Conservation (phyloP, 1,139 yeast genomes). For the Saccharomyces hybrid region DNA sequence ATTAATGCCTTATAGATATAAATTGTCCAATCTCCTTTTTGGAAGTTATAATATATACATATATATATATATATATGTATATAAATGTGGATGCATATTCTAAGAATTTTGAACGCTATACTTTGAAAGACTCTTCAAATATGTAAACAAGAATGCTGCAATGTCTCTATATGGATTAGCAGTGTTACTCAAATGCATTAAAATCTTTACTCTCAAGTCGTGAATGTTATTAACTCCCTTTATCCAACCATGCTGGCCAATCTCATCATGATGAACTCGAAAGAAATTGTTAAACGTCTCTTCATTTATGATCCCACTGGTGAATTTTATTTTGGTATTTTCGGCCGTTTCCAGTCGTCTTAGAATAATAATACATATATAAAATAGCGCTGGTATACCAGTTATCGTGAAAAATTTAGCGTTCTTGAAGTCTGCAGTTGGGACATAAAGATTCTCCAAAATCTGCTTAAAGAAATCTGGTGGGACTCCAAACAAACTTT, state of each 20-base stretch:
- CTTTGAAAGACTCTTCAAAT: conserved; percentile 38
- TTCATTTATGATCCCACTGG: conserved; percentile 5
- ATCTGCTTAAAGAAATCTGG: conserved; percentile 35
- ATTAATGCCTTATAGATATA: neutral
- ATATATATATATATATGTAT: no score
- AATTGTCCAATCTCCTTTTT: neutral
- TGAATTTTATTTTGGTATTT: conserved; percentile 2
- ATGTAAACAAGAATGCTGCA: conserved; percentile 40
- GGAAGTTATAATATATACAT: neutral
- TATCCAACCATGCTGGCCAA: conserved; percentile 30
- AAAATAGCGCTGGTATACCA: conserved; percentile 49
- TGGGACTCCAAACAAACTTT: conserved; percentile 36
- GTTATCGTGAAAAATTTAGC: conserved; percentile 44
- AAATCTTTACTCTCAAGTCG: conserved; percentile 36
- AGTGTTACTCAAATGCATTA: conserved; percentile 32
- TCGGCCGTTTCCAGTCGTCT: conserved; percentile 10
- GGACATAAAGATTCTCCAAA: conserved; percentile 35
- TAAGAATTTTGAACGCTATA: conserved; percentile 4
- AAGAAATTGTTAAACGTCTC: conserved; percentile 7
- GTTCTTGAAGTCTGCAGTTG: conserved; percentile 28
- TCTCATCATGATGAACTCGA: neutral
- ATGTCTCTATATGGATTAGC: conserved; percentile 38
- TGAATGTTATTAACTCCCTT: conserved; percentile 30
- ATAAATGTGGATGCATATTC: neutral
- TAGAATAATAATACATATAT: conserved; percentile 28